phyloP scores from a whole-genome alignment of 169 alveolate genomes.

The Cystoisospora suis region DNA sequence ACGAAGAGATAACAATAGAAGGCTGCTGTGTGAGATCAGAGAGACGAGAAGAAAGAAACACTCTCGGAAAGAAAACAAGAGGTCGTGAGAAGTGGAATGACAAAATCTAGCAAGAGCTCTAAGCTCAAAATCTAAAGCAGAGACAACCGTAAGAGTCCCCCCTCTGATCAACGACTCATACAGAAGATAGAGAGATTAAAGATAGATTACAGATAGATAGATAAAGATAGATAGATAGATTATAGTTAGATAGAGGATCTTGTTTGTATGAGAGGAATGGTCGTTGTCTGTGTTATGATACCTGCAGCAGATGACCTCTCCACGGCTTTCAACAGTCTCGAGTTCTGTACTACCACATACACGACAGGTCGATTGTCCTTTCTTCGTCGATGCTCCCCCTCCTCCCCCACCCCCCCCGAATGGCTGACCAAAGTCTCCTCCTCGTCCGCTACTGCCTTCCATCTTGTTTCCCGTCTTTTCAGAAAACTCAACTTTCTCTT shows the following conservation, averaged over 20 bases:
- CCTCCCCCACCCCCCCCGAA: neutral
- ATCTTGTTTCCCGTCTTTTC: no score
- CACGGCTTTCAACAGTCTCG: constrained; percentile 60
- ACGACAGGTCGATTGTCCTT: constrained; percentile 36
- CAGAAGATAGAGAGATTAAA: neutral
- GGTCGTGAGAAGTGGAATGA: neutral
- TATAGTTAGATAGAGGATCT: no score
- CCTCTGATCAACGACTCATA: neutral
- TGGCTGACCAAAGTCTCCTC: neutral
- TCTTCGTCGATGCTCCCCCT: neutral
- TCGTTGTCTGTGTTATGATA: neutral
- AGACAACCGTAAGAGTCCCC: neutral
- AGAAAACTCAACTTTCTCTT: no score
- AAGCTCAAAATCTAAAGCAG: neutral
- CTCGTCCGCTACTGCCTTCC: no score
- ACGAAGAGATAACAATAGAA: no score
- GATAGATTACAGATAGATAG: neutral
- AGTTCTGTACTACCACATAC: constrained; percentile 66
- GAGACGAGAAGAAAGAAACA: neutral
- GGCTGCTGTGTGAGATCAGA: no score
- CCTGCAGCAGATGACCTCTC: constrained; percentile 66
- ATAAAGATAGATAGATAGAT: neutral
- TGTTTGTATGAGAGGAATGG: neutral
- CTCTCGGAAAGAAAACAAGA: neutral
- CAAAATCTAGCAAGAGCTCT: no score